Conservation (phyloP, 1,284 basidiomycete species). For the Pulchroboletus neoregius region DNA sequence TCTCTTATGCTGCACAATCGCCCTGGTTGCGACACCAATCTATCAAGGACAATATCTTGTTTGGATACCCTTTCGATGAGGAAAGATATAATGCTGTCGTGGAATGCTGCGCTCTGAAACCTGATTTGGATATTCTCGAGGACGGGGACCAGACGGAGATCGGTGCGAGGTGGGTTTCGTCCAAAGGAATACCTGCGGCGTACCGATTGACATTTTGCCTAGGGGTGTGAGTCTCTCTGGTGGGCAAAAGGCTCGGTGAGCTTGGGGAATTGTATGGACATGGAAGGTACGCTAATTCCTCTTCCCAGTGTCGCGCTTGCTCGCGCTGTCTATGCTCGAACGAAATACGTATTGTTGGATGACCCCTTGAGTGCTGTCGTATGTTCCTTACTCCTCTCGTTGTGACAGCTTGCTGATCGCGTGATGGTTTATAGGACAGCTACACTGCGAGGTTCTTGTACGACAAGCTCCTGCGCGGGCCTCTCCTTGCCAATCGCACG, state of each 20-base stretch:
- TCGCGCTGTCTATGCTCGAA: conserved; percentile 50
- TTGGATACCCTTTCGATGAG: conserved; percentile 42
- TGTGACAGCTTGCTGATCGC: not conserved
- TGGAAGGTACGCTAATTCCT: not conserved
- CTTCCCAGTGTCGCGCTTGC: conserved; percentile 48
- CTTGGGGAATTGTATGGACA: not conserved
- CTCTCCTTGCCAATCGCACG: conserved; percentile 53
- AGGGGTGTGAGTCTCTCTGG: conserved; percentile 49
- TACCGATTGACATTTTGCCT: not conserved
- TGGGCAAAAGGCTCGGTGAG: conserved; percentile 50
- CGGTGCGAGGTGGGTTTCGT: conserved; percentile 30
- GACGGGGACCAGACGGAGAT: conserved; percentile 37
- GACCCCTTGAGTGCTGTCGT: conserved; percentile 59
- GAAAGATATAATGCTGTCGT: conserved; percentile 43
- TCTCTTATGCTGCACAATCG: conserved; percentile 59
- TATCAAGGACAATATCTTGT: conserved; percentile 46
- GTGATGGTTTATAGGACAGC: conserved; percentile 43
- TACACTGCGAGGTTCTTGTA: conserved; percentile 57
- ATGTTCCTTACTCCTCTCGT: not conserved
- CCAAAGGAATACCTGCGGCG: too few relatives aligned
- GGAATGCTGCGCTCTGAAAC: conserved; percentile 58
- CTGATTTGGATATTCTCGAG: conserved; percentile 51
- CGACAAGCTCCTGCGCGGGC: conserved; percentile 51
- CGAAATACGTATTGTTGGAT: conserved; percentile 52
- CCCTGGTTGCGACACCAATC: conserved; percentile 54